A percentile compares a stretch with the other conserved stretches of the same genome.
Evolutionary conservation across 2,329 filamentous ascomycete genomes (phyloP).

Genomic region (Nemania sp.): DNA sequence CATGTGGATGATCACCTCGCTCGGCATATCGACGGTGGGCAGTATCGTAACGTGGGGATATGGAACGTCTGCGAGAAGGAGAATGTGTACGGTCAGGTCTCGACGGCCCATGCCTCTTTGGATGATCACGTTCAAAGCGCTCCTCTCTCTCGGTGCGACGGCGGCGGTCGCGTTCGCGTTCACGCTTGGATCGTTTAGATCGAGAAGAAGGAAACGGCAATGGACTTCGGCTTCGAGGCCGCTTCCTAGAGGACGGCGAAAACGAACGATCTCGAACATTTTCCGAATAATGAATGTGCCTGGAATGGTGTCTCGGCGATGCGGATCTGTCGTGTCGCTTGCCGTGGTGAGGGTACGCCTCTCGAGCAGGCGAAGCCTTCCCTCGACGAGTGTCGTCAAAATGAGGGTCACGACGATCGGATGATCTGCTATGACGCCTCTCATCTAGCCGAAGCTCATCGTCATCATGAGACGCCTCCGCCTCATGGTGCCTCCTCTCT

Average conservation of each 20-base stretch:
- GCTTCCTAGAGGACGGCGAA: slow-evolving; percentile 48
- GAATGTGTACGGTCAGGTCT: slow-evolving; percentile 29
- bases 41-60: slow-evolving; percentile 34
- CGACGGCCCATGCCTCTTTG: slow-evolving; percentile 30
- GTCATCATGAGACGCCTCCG: slow-evolving; percentile 41
- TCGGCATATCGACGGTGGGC: slow-evolving; percentile 34
- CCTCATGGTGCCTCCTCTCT: slow-evolving; percentile 33
- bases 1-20: slow-evolving; percentile 31
- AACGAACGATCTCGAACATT: slow-evolving; percentile 40
- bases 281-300: slow-evolving; percentile 43
- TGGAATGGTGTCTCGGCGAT: slow-evolving; percentile 39
- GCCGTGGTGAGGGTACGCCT: slow-evolving; percentile 29
- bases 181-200: slow-evolving; percentile 50
- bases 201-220: slow-evolving; percentile 43
- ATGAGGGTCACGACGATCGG: slow-evolving; percentile 46
- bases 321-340: slow-evolving; percentile 41
- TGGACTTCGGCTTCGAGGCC: slow-evolving; percentile 49
- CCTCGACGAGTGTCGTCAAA: slow-evolving; percentile 32
- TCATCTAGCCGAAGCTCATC: slow-evolving; percentile 40
- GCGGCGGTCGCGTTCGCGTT: slow-evolving; percentile 39
- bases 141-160: slow-evolving; percentile 34
- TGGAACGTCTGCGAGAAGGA: slow-evolving; percentile 36
- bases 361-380: slow-evolving; percentile 28
- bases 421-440: slow-evolving; percentile 46
- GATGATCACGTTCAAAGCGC: slow-evolving; percentile 33